Conservation (phyloP, 257 asterid species). For the Solanum chmielewskii region DNA sequence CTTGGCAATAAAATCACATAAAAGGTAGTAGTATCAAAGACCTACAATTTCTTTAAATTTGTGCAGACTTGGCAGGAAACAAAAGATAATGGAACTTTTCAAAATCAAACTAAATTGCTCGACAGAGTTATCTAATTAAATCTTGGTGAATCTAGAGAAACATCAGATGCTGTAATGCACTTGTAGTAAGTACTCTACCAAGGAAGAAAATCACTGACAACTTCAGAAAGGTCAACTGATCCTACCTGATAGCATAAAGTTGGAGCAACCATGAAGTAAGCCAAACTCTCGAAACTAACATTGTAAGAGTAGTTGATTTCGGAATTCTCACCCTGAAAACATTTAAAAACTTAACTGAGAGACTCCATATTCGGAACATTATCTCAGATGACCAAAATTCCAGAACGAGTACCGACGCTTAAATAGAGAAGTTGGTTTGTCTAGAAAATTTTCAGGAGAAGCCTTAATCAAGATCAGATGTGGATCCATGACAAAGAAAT, state of each 20-base stretch:
- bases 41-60: background rate
- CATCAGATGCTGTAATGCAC: background rate
- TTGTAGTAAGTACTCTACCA: background rate
- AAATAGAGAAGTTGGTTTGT: background rate
- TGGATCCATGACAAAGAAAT: background rate
- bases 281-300: constrained; percentile 67
- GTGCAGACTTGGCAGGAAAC: background rate
- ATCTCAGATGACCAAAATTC: background rate
- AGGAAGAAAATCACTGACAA: background rate
- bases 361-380: background rate
- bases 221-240: background rate
- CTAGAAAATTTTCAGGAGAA: background rate
- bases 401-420: background rate
- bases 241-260: constrained; percentile 95
- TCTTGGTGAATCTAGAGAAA: background rate
- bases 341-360: background rate
- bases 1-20: background rate
- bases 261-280: constrained; percentile 90
- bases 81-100: background rate
- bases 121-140: background rate
- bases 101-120: background rate
- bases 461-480: background rate
- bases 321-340: constrained; percentile 49
- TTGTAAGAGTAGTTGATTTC: constrained; percentile 43
- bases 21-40: background rate